Evolutionary conservation across 2,329 filamentous ascomycete genomes (phyloP).

Genomic region (Epichloe elymi): DNA sequence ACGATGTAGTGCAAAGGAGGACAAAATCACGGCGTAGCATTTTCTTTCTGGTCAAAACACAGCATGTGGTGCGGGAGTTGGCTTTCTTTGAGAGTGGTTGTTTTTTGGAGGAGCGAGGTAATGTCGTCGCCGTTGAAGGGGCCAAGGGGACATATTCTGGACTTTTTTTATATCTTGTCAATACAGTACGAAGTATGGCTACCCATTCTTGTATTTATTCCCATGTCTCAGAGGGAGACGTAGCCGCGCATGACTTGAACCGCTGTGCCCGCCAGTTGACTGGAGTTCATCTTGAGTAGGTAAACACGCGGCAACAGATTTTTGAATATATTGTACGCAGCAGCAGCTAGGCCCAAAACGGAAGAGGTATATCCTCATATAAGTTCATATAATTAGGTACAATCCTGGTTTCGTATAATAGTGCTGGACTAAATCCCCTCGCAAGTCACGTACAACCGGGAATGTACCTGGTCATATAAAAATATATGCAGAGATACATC

Average conservation of each 20-base stretch:
- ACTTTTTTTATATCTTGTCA: not conserved
- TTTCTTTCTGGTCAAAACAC: constrained; percentile 1
- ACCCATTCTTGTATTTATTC: not conserved
- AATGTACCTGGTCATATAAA: too few relatives aligned
- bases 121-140: not conserved
- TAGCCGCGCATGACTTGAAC: constrained; percentile 22
- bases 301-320: too few relatives aligned
- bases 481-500: too few relatives aligned
- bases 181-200: not conserved
- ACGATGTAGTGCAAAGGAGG: constrained; percentile 10
- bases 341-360: too few relatives aligned
- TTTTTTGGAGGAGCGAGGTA: not conserved
- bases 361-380: too few relatives aligned
- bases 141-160: constrained; percentile 1
- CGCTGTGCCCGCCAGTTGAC: constrained; percentile 22
- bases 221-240: constrained; percentile 13
- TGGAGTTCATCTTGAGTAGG: constrained; percentile 18
- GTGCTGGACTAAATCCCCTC: too few relatives aligned
- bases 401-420: too few relatives aligned
- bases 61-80: constrained; percentile 7
- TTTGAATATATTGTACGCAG: too few relatives aligned
- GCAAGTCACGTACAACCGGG: too few relatives aligned
- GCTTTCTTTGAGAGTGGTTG: not conserved
- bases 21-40: constrained; percentile 11
- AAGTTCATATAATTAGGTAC: too few relatives aligned